Evolutionary conservation across 306 rosid genomes (phyloP), one percentile per base, ranked within the genome.

Genomic region (Castanea sativa): DNA sequence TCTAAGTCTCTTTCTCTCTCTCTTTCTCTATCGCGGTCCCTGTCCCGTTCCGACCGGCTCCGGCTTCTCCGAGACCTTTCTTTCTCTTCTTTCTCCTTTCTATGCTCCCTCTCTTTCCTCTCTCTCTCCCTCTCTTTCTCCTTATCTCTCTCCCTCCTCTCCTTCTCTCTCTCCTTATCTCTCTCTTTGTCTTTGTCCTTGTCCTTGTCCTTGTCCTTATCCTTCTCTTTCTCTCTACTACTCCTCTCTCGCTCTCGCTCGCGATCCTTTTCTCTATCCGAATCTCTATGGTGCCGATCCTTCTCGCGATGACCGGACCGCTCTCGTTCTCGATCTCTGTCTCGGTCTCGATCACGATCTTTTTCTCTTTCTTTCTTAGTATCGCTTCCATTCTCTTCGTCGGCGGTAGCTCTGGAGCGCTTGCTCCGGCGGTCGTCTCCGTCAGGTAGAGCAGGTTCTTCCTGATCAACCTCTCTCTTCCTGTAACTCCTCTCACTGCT

Each of bases 1-100:
- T 91, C 95, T 53, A 88, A 59, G 73, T 92, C 94, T 73, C 90
- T 87, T 19, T 89, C 98, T 80, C 91, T 83, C 19, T 90, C 93
- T 76, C 79, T 86, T 15, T 89, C 98, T 77, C 79, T 86, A 38
- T 38, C 45, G 11, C 45, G 45, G 45, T 38, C 45, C 45, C 45
- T 38, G 15, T 88, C 92, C 6, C 97, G 85, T 16, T 80, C 90
- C 4, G 96, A 84, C 75, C 86, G 85, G 29, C 92, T 87, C 81
- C 69, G 77, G 79, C 97, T 91, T 85, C 92, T 78, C 84, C 88
- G 25, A 0, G 89, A 80, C 83, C 92, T 86, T 71, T 76, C 87
- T 55, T 30, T 82, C 81, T 82, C 91, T 16, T 83, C 79, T 41
- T 65, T 73, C 43, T 71, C 78, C 64, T 77, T 76, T 33, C 64